Evolutionary conservation across 306 rosid genomes (phyloP), one percentile per base, ranked within the genome.

Genomic region (Cajanus cajan): DNA sequence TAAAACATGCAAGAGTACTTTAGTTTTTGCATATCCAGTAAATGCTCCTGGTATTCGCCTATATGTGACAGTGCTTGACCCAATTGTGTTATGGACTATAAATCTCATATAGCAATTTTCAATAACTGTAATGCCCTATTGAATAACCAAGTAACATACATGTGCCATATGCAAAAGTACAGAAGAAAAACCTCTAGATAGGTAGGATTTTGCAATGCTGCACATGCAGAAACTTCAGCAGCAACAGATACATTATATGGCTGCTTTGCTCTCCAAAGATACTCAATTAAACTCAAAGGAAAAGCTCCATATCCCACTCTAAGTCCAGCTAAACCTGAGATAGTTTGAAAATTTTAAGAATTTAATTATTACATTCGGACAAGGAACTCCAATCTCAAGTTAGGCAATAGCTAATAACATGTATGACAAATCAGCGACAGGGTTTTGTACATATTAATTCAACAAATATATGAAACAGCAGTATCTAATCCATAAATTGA

Each of bases 251-350:
- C 99, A 73, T 93, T 95, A 65, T 95, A 95, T 11, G 99, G 99
- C 81, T 95, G 99, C 85, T 95, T 93, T 80, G 98, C 99, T 85
- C 98, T 87, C 99, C 99, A 95, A 31, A 91, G 88, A 80, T 84
- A 95, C 84, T 93, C 91, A n/a, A 95, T 93, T 28, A 95, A 84
- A 80, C 93, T 89, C 84, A 83, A 77, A 16, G 99, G 97, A 88
- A 95, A 93, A 52, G 99, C 98, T 86, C 99, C 99, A 77, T 95
- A 95, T 77, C 99, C 99, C 62, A 95, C 99, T 28, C 99, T 97
- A 74, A 93, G 94, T 81, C 99, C 99, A 24, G 99, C 99, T 77
- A 93, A 93, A 84, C 99, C 99, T 93, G 93, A 86, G 80, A 41
- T 24, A 75, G 3, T 68, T 74, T 74, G 31, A 58, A 59, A 84